These are phyloP conservation scores for Colletotrichum caudatum DNA, from an alignment of 2,329 filamentous ascomycete species.

Conservation along the genomic window DNA sequence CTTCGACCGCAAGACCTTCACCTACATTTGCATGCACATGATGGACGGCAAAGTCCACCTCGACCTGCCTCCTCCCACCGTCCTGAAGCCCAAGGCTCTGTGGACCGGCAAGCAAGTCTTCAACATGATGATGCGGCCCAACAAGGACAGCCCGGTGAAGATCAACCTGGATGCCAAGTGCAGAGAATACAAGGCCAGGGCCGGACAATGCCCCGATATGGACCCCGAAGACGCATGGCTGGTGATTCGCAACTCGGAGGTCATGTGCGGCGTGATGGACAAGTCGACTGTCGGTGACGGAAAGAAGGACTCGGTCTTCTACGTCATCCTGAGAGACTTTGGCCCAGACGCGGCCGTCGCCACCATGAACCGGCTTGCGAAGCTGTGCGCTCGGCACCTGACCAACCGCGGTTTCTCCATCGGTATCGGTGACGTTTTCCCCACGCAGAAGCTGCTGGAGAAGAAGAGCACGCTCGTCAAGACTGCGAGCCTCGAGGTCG, in stretches of 20 bases:
- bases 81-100: slow-evolving; percentile 85
- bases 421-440: slow-evolving; percentile 94
- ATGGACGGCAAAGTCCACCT: slow-evolving; percentile 82
- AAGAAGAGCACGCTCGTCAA: slow-evolving; percentile 83
- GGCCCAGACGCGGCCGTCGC: slow-evolving; percentile 88
- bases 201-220: slow-evolving; percentile 73
- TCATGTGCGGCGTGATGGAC: slow-evolving; percentile 98
- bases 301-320: slow-evolving; percentile 98
- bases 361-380: slow-evolving; percentile 94
- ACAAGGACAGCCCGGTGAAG: slow-evolving; percentile 82
- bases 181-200: slow-evolving; percentile 78
- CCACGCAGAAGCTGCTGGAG: slow-evolving; percentile 75
- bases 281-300: slow-evolving; percentile 97
- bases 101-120: slow-evolving; percentile 99
- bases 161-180: slow-evolving; percentile 96
- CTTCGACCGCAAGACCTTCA: slow-evolving; percentile 88
- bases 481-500: slow-evolving; percentile 82
- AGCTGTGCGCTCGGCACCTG: slow-evolving; percentile 88
- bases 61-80: slow-evolving; percentile 87
- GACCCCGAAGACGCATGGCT: slow-evolving; percentile 91
- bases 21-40: slow-evolving; percentile 94
- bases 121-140: slow-evolving; percentile 90
- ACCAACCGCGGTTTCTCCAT: slow-evolving; percentile 96
- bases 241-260: slow-evolving; percentile 93
- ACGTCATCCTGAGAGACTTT: slow-evolving; percentile 94